Percentiles rank a stretch among this genome's conserved stretches.
phyloP scores from a whole-genome alignment of 2,329 filamentous ascomycete genomes.

The Escovopsis sp. region DNA sequence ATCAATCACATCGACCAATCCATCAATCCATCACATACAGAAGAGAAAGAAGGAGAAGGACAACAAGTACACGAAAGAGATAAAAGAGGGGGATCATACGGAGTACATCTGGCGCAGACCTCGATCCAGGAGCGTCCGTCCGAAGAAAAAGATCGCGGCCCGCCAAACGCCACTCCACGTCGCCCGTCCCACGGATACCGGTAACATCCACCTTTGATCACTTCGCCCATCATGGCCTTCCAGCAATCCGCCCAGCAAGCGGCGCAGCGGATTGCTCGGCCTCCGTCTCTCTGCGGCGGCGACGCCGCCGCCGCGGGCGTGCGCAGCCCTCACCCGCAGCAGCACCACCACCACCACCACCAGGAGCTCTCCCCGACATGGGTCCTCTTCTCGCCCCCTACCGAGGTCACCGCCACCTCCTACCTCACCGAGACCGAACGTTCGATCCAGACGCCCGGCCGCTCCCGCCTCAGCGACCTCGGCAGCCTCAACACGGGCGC shows the following conservation, averaged over 20 bases:
- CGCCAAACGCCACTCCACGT: too few relatives aligned
- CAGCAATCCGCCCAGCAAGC: conserved; percentile 43
- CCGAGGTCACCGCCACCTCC: conserved; percentile 46
- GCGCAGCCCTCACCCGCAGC: conserved; percentile 13
- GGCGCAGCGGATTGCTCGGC: conserved; percentile 32
- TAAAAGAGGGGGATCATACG: too few relatives aligned
- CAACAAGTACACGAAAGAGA: too few relatives aligned
- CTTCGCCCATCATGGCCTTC: conserved; percentile 35
- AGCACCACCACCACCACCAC: too few relatives aligned
- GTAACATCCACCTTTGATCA: background rate
- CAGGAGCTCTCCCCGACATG: conserved; percentile 72
- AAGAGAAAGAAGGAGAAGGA: too few relatives aligned
- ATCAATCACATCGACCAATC: background rate
- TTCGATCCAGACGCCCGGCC: conserved; percentile 49
- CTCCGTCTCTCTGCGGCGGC: conserved; percentile 23
- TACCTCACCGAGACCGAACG: conserved; percentile 54
- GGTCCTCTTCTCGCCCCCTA: conserved; percentile 80
- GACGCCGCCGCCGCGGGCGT: conserved; percentile 13
- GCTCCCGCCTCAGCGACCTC: conserved; percentile 64
- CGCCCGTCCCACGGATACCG: background rate
- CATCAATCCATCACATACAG: background rate
- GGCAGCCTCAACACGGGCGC: conserved; percentile 61
- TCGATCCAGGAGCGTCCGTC: too few relatives aligned
- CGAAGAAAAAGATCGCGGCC: too few relatives aligned
- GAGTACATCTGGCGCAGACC: too few relatives aligned